Base-by-base conservation (phyloP, 148 eudicot genomes). In the Diospyros kaki region DNA sequence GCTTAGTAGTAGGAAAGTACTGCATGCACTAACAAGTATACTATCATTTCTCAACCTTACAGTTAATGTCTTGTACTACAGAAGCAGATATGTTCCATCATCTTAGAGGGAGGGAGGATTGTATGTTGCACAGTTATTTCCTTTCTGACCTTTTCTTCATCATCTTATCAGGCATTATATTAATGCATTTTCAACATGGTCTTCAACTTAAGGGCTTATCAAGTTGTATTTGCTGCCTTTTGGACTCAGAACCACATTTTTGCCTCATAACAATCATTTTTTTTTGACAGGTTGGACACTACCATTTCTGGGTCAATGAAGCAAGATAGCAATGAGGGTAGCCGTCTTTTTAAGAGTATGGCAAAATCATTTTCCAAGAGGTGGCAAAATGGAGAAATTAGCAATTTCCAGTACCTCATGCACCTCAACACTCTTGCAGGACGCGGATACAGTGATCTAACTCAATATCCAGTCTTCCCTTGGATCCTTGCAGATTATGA, bases 341-440 rank as follows among this genome's bases (percentile, higher is more conserved):
- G 97, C 82, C 98, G 98, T 68, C 93, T 93, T 73, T 96, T 96
- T 81, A 96, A 89, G 89, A 83, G 87, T 67, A 82, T 88, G 89
- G 98, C 98, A n/a, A 96, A 93, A 75, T 93, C 99, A 3, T 96
- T 96, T 78, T 93, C 98, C 40, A 93, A 96, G 86, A 89, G 99
- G 83, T 96, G 99, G 99, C 99, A 96, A 85, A 93, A 88, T 84
- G 99, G 99, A 73, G 98, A 96, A 82, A 96, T 96, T 69, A 96
- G 93, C 90, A 96, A 96, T 82, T 96, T 96, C 75, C 99, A 96
- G 86, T 96, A 96, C 81, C 96, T 96, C 77, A 96, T 96, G 99
- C 99, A 96, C 84, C 89, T 96, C 78, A 96, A 93, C 79, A 96
- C 99, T 64, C 87, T 96, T 77, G 99, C 99, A 62, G 99, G 99